Conservation (phyloP, 495 filamentous ascomycete species). For the Hypoxylon trugodes region DNA sequence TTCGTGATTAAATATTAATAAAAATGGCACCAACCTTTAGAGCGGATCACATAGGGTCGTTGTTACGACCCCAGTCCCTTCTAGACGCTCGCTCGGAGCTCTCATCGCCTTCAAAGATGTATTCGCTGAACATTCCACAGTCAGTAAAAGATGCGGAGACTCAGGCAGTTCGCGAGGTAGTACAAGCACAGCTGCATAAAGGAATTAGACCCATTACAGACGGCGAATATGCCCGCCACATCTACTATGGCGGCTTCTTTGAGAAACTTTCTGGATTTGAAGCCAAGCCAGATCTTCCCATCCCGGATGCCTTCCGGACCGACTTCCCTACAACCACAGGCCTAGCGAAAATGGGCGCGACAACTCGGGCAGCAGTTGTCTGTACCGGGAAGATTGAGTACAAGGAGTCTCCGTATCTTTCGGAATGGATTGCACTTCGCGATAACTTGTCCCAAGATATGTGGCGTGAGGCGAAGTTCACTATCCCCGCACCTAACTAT, state of each 20-base stretch:
- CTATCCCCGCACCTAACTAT: conserved; percentile 72
- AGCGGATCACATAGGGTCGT: conserved; percentile 83
- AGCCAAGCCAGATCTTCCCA: conserved; percentile 48
- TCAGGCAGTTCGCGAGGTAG: conserved; percentile 69
- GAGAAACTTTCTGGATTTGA: conserved; percentile 65
- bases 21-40: conserved; percentile 72
- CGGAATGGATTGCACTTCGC: conserved; percentile 73
- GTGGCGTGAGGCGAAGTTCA: conserved; percentile 73
- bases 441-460: conserved; percentile 63
- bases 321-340: conserved; percentile 49
- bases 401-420: conserved; percentile 70
- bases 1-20: background rate
- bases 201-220: conserved; percentile 75
- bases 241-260: conserved; percentile 75
- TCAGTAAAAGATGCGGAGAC: conserved; percentile 64
- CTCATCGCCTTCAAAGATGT: conserved; percentile 42
- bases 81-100: conserved; percentile 61
- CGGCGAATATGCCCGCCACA: conserved; percentile 77
- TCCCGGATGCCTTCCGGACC: conserved; percentile 50
- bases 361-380: conserved; percentile 74
- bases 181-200: conserved; percentile 68
- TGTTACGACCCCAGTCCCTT: conserved; percentile 74
- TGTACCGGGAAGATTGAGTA: conserved; percentile 79
- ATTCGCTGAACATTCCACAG: conserved; percentile 57
- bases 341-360: conserved; percentile 45